Percentiles rank a stretch among this genome's conserved stretches.
Evolutionary conservation across 2,329 filamentous ascomycete species (phyloP).

Genomic region (Xylaria digitata): DNA sequence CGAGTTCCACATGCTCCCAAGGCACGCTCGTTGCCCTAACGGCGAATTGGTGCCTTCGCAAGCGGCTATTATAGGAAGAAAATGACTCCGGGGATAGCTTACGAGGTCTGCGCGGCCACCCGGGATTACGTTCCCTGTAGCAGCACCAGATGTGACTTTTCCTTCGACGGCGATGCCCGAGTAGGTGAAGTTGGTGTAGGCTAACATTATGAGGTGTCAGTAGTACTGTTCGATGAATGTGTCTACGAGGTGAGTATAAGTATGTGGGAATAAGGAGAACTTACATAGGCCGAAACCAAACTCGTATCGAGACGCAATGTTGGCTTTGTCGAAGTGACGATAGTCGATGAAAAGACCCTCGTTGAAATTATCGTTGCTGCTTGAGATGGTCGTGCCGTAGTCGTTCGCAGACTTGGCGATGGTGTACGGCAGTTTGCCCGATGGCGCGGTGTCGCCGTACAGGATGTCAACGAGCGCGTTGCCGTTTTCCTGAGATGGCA

Average conservation of each 20-base stretch:
- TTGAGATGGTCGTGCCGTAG: conserved; percentile 55
- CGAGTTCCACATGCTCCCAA: no score
- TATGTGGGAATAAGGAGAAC: conserved; percentile 38
- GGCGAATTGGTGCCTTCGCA: no score
- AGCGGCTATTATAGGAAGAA: no score
- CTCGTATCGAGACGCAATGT: conserved; percentile 69
- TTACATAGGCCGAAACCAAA: conserved; percentile 72
- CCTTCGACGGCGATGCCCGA: conserved; percentile 59
- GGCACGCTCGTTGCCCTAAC: no score
- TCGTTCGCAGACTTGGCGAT: conserved; percentile 61
- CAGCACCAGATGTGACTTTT: conserved; percentile 54
- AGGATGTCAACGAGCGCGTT: conserved; percentile 80
- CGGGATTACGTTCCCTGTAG: conserved; percentile 54
- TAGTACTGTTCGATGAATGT: not conserved
- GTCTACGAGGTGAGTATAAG: no score
- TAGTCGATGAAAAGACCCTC: conserved; percentile 74
- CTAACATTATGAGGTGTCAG: conserved; percentile 49
- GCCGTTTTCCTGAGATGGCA: conserved; percentile 80
- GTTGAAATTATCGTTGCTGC: conserved; percentile 62
- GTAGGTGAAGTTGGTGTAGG: conserved; percentile 76
- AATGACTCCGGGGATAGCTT: no score
- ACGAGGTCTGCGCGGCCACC: conserved; percentile 59
- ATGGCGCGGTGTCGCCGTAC: conserved; percentile 66
- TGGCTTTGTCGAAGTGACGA: conserved; percentile 68
- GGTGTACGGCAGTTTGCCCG: conserved; percentile 63